These are phyloP conservation scores for Diaporthe sp. DNA, from an alignment of 2,329 filamentous ascomycete genomes.

Conservation along the genomic window DNA sequence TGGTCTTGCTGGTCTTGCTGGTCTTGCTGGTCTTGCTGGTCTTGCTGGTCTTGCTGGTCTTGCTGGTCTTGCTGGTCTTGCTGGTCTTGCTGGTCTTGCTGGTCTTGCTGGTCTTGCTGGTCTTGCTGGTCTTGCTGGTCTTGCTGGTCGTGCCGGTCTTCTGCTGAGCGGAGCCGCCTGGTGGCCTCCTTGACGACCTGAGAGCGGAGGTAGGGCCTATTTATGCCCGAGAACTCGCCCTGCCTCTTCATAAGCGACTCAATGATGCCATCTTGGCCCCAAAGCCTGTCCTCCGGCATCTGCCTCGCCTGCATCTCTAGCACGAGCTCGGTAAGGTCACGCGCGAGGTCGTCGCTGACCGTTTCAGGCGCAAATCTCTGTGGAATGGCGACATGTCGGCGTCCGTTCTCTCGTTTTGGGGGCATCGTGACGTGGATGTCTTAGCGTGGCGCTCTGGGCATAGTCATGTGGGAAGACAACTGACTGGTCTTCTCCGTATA, in stretches of 20 bases:
- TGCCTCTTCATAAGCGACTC: neutral
- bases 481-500: neutral
- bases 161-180: neutral
- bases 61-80: too few relatives aligned
- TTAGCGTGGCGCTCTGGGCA: neutral
- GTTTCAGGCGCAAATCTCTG: neutral
- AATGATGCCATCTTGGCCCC: neutral
- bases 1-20: too few relatives aligned
- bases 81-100: too few relatives aligned
- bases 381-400: neutral
- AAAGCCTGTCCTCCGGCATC: neutral
- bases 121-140: too few relatives aligned
- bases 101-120: too few relatives aligned
- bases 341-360: neutral
- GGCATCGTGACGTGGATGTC: neutral
- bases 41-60: too few relatives aligned
- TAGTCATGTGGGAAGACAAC: neutral
- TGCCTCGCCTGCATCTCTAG: neutral
- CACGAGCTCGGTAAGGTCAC: neutral
- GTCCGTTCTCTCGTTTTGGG: neutral
- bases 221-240: neutral
- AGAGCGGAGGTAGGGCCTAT: neutral
- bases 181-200: neutral
- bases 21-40: too few relatives aligned
- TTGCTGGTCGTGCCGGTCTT: neutral